phyloP scores from a whole-genome alignment of 257 asterid species.

The Nicotiana undulata region DNA sequence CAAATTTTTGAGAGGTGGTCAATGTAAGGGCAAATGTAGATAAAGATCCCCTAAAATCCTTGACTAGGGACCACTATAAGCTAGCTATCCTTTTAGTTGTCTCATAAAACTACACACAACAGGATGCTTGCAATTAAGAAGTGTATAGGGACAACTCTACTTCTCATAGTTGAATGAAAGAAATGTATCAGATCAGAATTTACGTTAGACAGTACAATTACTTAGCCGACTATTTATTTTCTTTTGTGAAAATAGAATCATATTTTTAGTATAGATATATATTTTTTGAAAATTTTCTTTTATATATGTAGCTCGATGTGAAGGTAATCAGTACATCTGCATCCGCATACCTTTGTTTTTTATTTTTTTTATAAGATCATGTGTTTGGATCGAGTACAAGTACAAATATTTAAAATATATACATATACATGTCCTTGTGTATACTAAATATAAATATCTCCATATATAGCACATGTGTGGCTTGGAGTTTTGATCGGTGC shows the following conservation, averaged over 20 bases:
- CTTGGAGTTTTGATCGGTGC: not conserved
- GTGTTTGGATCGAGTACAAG: not conserved
- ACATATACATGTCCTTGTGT: not conserved
- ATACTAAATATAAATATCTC: not conserved
- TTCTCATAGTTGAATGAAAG: not conserved
- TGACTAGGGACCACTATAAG: not conserved
- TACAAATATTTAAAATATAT: not conserved
- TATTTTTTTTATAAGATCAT: too few species aligned
- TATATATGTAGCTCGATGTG: too few species aligned
- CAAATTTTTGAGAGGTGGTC: not conserved
- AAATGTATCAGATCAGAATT: not conserved
- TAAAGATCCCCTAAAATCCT: not conserved
- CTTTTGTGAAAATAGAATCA: not conserved
- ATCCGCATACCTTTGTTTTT: not conserved
- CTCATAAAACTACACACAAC: not conserved
- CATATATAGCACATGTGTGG: not conserved
- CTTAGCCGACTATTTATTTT: not conserved
- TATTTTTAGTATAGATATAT: too few species aligned
- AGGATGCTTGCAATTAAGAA: not conserved
- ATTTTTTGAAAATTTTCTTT: not conserved
- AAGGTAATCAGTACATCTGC: too few species aligned
- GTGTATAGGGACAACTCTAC: not conserved
- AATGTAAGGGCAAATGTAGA: not conserved
- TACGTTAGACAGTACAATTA: not conserved
- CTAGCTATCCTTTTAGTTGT: not conserved